Conservation (phyloP, 129 eudicot species). For the Lonicera japonica region DNA sequence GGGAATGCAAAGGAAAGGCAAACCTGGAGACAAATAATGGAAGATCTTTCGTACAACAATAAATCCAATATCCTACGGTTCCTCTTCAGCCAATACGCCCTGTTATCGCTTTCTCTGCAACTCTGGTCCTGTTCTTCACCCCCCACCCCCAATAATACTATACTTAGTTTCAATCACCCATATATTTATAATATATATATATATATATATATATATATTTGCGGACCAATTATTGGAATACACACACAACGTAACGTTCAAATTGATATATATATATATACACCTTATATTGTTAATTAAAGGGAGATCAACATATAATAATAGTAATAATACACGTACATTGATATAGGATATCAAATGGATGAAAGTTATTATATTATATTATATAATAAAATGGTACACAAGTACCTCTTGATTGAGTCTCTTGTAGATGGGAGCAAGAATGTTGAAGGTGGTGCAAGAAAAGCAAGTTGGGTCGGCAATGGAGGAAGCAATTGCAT, state of each 20-base stretch:
- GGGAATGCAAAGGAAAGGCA: neutral
- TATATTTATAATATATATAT: neutral
- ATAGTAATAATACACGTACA: too few relatives aligned
- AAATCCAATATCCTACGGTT: conserved; percentile 71
- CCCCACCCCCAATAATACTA: conserved; percentile 4
- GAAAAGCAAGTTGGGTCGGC: conserved; percentile 58
- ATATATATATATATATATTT: neutral
- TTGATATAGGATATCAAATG: too few relatives aligned
- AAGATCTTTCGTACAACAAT: conserved; percentile 66
- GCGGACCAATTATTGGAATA: neutral
- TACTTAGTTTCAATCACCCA: conserved; percentile 21
- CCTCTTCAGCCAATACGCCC: conserved; percentile 50
- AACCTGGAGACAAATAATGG: conserved; percentile 88
- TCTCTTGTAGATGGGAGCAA: conserved; percentile 83
- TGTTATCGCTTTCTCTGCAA: conserved; percentile 62
- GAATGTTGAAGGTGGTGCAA: conserved; percentile 81
- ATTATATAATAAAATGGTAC: neutral
- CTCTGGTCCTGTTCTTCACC: conserved; percentile 42
- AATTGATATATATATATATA: too few relatives aligned
- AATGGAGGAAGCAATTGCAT: conserved; percentile 48
- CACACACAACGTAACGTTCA: conserved; percentile 2
- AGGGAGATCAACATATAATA: too few relatives aligned
- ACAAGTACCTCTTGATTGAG: conserved; percentile 44
- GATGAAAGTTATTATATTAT: too few relatives aligned
- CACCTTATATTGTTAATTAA: too few relatives aligned